Percentiles rank a stretch among this genome's conserved stretches.
Conservation (phyloP, 1,284 basidiomycete genomes). For the Sporisorium graminicola region DNA sequence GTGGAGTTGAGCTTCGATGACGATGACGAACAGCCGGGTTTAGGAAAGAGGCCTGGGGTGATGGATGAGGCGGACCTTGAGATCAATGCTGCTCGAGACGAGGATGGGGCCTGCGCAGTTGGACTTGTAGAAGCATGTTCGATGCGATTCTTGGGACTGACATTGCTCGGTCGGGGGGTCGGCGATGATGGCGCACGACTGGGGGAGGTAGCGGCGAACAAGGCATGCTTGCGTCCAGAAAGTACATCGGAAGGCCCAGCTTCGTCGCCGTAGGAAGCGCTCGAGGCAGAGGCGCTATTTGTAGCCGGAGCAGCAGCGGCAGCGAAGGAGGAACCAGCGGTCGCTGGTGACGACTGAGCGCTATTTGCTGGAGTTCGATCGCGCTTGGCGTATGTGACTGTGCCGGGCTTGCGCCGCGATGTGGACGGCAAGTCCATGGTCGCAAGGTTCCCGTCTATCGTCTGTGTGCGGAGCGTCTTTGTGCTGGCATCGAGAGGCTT, state of each 20-base stretch:
- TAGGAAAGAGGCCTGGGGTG: conserved; percentile 17
- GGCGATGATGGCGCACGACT: conserved; percentile 11
- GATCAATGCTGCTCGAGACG: conserved; percentile 7
- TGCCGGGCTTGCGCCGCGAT: conserved; percentile 24
- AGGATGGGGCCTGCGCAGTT: not conserved
- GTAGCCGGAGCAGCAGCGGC: not conserved
- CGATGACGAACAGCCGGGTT: conserved; percentile 14
- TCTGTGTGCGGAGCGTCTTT: not conserved
- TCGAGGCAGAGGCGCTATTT: conserved; percentile 1
- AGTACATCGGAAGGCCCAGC: conserved; percentile 5
- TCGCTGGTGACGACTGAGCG: conserved; percentile 19
- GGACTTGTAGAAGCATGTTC: conserved; percentile 9
- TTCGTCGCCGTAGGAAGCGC: conserved; percentile 34
- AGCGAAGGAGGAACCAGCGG: conserved; percentile 1
- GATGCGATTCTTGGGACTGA: conserved; percentile 7
- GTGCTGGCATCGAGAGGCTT: not conserved
- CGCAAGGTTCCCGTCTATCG: not conserved
- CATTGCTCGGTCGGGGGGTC: not conserved
- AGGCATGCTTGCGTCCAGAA: conserved; percentile 2
- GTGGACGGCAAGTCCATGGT: conserved; percentile 29
- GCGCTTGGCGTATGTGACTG: conserved; percentile 40
- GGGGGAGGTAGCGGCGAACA: not conserved
- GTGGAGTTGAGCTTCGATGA: conserved; percentile 10
- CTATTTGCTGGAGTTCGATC: conserved; percentile 11
- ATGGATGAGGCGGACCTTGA: conserved; percentile 11